phyloP scores from a whole-genome alignment of 345 rosid species.

The Pugionium cornutum region DNA sequence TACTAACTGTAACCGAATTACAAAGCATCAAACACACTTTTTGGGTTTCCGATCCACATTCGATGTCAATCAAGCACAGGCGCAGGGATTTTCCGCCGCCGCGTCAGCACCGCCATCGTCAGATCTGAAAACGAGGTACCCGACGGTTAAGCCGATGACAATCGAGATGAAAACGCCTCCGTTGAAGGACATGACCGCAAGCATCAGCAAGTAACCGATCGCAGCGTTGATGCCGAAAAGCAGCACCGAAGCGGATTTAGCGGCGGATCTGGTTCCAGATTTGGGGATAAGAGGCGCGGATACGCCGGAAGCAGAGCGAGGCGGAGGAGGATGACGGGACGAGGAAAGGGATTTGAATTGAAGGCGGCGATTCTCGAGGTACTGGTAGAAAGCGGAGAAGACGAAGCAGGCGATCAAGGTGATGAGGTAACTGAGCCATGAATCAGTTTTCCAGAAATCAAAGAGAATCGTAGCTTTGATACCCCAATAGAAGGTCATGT shows the following conservation, averaged over 20 bases:
- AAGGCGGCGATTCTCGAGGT: conserved; percentile 59
- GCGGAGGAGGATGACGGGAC: conserved; percentile 19
- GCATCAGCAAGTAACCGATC: conserved; percentile 77
- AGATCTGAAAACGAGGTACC: conserved; percentile 57
- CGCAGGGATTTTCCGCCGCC: conserved; percentile 53
- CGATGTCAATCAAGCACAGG: conserved; percentile 51
- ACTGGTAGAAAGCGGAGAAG: conserved; percentile 64
- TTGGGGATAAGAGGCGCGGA: conserved; percentile 48
- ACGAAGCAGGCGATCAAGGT: conserved; percentile 68
- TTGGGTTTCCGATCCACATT: neutral
- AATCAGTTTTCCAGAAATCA: conserved; percentile 68
- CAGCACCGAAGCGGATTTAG: conserved; percentile 45
- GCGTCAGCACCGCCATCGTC: conserved; percentile 39
- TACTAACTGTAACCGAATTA: conserved; percentile 12
- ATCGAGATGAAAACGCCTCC: conserved; percentile 79
- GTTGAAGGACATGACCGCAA: conserved; percentile 84
- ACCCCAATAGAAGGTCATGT: conserved; percentile 93
- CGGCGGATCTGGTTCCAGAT: conserved; percentile 40
- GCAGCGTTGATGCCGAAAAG: conserved; percentile 70
- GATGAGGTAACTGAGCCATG: conserved; percentile 62
- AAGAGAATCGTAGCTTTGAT: conserved; percentile 64
- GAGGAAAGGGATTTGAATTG: conserved; percentile 44
- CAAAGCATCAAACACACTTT: conserved; percentile 24
- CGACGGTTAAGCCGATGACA: conserved; percentile 61
- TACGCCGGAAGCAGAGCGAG: conserved; percentile 18